phyloP scores from a whole-genome alignment of 164 flowering plant genomes.

The Stephania japonica region DNA sequence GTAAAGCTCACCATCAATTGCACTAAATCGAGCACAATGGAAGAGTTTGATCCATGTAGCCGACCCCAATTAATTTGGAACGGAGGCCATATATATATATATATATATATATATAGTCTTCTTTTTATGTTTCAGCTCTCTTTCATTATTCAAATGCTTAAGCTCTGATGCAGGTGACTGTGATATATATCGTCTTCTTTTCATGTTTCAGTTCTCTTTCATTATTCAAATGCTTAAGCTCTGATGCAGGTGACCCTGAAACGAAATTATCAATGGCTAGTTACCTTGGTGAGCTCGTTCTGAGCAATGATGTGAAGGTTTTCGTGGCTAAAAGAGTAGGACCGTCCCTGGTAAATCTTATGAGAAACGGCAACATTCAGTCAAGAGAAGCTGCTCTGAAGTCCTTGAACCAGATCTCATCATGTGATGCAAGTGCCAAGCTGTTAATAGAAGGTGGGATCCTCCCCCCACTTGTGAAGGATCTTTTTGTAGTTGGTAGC shows the following conservation, averaged over 20 bases:
- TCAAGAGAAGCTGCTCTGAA: slow-evolving; percentile 84
- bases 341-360: slow-evolving; percentile 53
- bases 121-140: no score
- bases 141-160: not conserved
- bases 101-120: no score
- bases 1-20: no score
- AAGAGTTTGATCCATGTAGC: no score
- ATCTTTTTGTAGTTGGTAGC: slow-evolving; percentile 71
- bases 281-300: slow-evolving; percentile 71
- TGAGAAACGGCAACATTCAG: slow-evolving; percentile 58
- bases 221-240: not conserved
- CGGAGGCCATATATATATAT: no score
- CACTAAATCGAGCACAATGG: no score
- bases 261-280: slow-evolving; percentile 80
- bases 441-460: slow-evolving; percentile 76
- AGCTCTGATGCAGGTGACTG: slow-evolving; percentile 52
- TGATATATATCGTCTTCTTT: no score
- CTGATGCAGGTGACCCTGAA: slow-evolving; percentile 70
- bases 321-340: slow-evolving; percentile 74
- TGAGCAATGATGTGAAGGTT: slow-evolving; percentile 77
- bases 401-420: slow-evolving; percentile 85
- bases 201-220: not conserved
- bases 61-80: no score
- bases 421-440: slow-evolving; percentile 69
- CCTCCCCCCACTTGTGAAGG: slow-evolving; percentile 80